phyloP scores from a whole-genome alignment of 495 filamentous ascomycete genomes.

The Aspergillus conjunctus region DNA sequence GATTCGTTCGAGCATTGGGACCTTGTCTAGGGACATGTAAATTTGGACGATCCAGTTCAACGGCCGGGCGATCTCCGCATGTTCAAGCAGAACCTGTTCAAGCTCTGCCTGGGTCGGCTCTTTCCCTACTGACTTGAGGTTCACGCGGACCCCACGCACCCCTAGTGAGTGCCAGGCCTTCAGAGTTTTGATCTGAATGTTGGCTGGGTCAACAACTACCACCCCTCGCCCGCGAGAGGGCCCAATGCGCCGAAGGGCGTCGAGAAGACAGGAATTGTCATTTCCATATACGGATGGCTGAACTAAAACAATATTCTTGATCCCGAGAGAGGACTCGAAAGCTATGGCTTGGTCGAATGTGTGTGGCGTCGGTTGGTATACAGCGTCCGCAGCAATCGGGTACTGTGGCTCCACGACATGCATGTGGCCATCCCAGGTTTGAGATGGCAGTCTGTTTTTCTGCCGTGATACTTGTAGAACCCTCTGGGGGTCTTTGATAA shows the following conservation, averaged over 20 bases:
- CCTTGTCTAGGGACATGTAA: slow-evolving; percentile 47
- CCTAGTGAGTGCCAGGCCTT: slow-evolving; percentile 50
- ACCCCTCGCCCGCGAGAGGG: slow-evolving; percentile 50
- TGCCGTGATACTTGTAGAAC: slow-evolving; percentile 17
- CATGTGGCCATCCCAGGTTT: slow-evolving; percentile 57
- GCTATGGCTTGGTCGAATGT: slow-evolving; percentile 41
- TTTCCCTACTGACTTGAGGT: slow-evolving; percentile 50
- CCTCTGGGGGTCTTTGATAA: not conserved
- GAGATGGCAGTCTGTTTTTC: slow-evolving; percentile 35
- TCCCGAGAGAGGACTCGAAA: slow-evolving; percentile 42
- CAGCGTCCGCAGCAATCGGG: slow-evolving; percentile 39
- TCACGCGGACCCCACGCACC: slow-evolving; percentile 54
- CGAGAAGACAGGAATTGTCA: slow-evolving; percentile 56
- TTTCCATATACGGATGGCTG: slow-evolving; percentile 55
- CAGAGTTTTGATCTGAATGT: slow-evolving; percentile 35
- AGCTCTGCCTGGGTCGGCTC: slow-evolving; percentile 38
- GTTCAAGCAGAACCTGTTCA: slow-evolving; percentile 36
- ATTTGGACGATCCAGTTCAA: slow-evolving; percentile 52
- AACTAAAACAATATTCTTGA: slow-evolving; percentile 52
- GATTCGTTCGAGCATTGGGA: slow-evolving; percentile 43
- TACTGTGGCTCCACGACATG: slow-evolving; percentile 52
- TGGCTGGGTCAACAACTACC: slow-evolving; percentile 51
- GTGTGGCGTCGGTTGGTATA: slow-evolving; percentile 43
- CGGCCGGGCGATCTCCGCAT: slow-evolving; percentile 47
- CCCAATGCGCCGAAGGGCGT: slow-evolving; percentile 43